These are phyloP conservation scores for Bipolaris gigantea DNA, from an alignment of 2,329 filamentous ascomycete genomes.

Conservation along the genomic window DNA sequence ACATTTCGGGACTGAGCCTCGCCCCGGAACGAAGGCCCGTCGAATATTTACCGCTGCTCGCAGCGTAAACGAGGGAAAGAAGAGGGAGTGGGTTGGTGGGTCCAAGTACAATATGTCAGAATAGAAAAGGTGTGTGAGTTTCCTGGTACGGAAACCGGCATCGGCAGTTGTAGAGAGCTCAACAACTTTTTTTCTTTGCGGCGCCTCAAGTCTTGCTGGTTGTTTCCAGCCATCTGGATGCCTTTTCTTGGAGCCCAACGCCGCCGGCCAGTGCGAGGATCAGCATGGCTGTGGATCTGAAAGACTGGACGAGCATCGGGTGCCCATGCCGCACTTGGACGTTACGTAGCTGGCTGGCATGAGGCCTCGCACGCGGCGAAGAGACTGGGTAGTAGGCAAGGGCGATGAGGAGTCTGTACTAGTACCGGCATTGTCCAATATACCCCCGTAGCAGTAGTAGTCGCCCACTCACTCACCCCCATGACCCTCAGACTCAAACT, in stretches of 20 bases:
- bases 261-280: neutral
- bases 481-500: too few relatives aligned
- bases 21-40: neutral
- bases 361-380: neutral
- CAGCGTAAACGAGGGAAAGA: neutral
- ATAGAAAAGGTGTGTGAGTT: neutral
- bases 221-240: neutral
- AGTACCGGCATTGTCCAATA: too few relatives aligned
- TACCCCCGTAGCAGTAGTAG: neutral
- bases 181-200: neutral
- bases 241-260: neutral
- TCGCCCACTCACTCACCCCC: neutral
- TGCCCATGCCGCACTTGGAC: neutral
- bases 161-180: constrained; percentile 1
- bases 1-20: neutral
- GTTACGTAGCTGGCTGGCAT: too few relatives aligned
- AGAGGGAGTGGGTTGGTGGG: neutral
- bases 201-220: neutral
- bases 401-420: neutral
- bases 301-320: neutral
- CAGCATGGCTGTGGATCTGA: too few relatives aligned
- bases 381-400: neutral
- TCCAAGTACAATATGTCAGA: neutral
- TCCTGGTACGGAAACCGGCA: constrained; percentile 5
- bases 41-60: neutral